Percentiles rank a stretch among this genome's conserved stretches.
Conservation (phyloP, 176 grass and related monocot species). For the Dendrocalamus sinicus region DNA sequence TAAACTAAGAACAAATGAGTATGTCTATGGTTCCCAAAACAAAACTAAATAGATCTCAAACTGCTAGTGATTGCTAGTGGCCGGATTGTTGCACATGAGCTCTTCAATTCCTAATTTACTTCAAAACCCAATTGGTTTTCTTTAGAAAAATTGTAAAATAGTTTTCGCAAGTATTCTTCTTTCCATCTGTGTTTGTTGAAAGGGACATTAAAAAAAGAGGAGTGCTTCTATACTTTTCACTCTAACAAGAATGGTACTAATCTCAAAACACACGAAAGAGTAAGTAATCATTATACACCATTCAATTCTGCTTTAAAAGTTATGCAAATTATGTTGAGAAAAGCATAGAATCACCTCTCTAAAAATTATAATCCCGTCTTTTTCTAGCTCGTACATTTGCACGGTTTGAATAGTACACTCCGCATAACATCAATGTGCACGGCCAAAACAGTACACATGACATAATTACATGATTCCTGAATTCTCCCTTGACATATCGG, state of each 20-base stretch:
- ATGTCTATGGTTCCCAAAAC: background rate
- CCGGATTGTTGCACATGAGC: background rate
- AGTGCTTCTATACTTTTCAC: too few species aligned
- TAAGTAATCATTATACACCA: too few species aligned
- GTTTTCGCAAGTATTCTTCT: background rate
- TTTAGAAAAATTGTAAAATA: background rate
- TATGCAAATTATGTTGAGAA: too few species aligned
- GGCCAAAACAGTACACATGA: background rate
- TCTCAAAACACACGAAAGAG: too few species aligned
- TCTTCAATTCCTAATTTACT: too few species aligned
- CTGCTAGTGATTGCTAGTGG: background rate
- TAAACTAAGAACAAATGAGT: background rate
- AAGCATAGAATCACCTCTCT: too few species aligned
- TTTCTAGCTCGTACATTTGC: constrained; percentile 16
- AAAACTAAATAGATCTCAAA: background rate
- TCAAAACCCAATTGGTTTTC: background rate
- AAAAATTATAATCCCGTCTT: background rate
- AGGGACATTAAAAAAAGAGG: background rate
- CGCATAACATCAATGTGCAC: constrained; percentile 1
- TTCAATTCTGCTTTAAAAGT: too few species aligned
- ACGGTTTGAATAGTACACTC: constrained; percentile 10
- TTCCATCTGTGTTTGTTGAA: background rate
- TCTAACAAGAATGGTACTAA: too few species aligned
- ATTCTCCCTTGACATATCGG: background rate
- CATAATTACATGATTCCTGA: background rate